Evolutionary conservation across 2,329 filamentous ascomycete species (phyloP), one percentile per base, ranked within the genome.

Genomic region (Grosmannia huntii): DNA sequence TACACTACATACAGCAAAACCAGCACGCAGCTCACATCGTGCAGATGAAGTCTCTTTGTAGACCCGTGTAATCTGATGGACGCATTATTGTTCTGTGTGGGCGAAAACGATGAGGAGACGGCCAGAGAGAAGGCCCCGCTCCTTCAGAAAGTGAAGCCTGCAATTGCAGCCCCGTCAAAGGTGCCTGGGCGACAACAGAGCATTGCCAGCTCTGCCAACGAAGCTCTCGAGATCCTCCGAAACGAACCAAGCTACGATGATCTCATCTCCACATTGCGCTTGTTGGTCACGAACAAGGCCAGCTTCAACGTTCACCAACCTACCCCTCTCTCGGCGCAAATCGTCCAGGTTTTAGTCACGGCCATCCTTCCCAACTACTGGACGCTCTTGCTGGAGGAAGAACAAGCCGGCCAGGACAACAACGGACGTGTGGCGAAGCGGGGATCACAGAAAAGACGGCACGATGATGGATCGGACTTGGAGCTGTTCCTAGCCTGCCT

Each of bases 351-450:
- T 3, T 73, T 99, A 41, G 83, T 95, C 60, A 84, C 80, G 19
- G 81, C 84, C 36, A 90, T 87, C 28, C 75, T 90, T 9, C 87
- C 89, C 1, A 88, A 91, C 67, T 95, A 92, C 70, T 97, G 94
- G 92, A 68, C 76, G 3, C 66, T 82, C 10, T 67, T 92, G 19
- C 71, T 75, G 44, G 77, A 80, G 59, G 73, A 72, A 33, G 31
- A 33, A 33, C 31, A 33, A 9, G 31, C 9, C 31, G 31, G 27
- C 27, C 27, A 28, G 27, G 27, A 28, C 7, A 4, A 4, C 7
- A 4, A 28, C 4, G 27, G 27, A 28, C 27, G 27, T 28, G 27
- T 28, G 27, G 27, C 27, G 27, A 28, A 28, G 7, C 27, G 77
- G 80, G 59, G 73, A 72, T 2, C 49, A 56, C 33, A 44, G 28